phyloP scores from a whole-genome alignment of 805 yeast genomes.

The Tetrapisispora arboricola region DNA sequence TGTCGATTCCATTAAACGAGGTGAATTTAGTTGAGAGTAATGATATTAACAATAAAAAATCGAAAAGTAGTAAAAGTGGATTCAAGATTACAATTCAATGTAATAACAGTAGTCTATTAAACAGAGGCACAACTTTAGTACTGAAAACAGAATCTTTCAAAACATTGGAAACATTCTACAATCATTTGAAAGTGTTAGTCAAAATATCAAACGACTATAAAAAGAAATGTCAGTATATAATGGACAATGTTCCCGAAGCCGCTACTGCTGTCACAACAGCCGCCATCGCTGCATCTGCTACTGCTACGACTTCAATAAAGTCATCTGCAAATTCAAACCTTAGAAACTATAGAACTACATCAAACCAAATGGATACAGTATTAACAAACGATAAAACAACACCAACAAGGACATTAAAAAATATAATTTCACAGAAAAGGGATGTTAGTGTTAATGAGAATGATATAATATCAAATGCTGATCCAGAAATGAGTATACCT shows the following conservation, averaged over 20 bases:
- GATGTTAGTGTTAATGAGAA: too few relatives aligned
- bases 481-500: constrained; percentile 6
- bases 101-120: constrained; percentile 63
- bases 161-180: constrained; percentile 75
- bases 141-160: constrained; percentile 81
- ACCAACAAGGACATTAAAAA: background rate
- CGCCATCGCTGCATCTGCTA: too few relatives aligned
- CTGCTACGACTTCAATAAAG: too few relatives aligned
- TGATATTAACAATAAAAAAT: constrained; percentile 1
- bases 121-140: constrained; percentile 87
- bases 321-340: too few relatives aligned
- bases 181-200: constrained; percentile 62
- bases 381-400: background rate
- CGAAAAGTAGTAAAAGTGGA: constrained; percentile 7
- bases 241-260: constrained; percentile 1
- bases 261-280: too few relatives aligned
- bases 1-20: constrained; percentile 70
- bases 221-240: constrained; percentile 42
- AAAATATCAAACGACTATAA: constrained; percentile 20
- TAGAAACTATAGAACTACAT: background rate
- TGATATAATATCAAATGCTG: background rate
- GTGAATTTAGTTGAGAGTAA: constrained; percentile 30
- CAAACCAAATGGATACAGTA: background rate
- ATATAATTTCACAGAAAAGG: background rate
- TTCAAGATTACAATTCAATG: constrained; percentile 75